These are phyloP conservation scores for Parsonsia alboflavescens DNA, from an alignment of 257 asterid species.

Conservation along the genomic window DNA sequence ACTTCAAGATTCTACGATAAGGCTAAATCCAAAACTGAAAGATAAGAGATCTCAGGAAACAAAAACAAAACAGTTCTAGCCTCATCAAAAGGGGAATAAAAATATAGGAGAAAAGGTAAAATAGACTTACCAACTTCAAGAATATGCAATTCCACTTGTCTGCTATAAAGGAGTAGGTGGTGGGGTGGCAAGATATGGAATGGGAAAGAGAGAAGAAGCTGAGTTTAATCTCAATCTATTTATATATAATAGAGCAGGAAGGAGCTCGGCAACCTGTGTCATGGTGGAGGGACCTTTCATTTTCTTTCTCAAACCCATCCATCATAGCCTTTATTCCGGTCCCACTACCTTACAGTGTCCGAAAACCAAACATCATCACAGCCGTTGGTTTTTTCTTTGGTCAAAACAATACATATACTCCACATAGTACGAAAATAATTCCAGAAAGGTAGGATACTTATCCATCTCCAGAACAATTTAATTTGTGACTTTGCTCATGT, in stretches of 20 bases:
- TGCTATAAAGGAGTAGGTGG: neutral
- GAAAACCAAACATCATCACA: neutral
- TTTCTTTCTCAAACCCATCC: slow-evolving; percentile 5
- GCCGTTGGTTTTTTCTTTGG: neutral
- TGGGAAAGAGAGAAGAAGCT: neutral
- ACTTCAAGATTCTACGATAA: neutral
- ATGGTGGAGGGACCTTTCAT: neutral
- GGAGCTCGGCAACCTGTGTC: neutral
- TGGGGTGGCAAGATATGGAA: slow-evolving; percentile 4
- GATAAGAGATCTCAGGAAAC: neutral
- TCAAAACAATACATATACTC: no score
- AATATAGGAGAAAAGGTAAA: neutral
- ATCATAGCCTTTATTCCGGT: slow-evolving; percentile 2
- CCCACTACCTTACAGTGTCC: neutral
- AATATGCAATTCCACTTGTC: neutral
- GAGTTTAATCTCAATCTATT: neutral
- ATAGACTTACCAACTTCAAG: slow-evolving; percentile 1
- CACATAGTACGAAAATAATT: no score
- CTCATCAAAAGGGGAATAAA: neutral
- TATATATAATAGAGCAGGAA: neutral
- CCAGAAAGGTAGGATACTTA: no score
- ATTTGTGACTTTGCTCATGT: no score
- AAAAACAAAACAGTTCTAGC: neutral
- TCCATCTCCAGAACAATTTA: no score
- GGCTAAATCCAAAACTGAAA: neutral